Base-by-base conservation (phyloP, 2,329 filamentous ascomycete genomes). In the Colletotrichum nymphaeae region DNA sequence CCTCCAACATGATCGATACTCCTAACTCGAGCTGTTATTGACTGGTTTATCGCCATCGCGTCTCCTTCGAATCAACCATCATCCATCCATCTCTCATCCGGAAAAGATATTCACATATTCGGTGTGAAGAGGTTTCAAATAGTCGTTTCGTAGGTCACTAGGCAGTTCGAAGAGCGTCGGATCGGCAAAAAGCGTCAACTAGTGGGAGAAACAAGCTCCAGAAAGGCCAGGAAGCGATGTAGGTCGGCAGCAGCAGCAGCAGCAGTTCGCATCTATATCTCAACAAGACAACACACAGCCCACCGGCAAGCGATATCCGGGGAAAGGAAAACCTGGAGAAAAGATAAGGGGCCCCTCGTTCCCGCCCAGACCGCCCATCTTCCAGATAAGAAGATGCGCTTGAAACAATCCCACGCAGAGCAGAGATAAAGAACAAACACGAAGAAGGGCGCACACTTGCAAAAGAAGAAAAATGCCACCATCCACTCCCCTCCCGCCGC, bases 371-470 rank as follows among this genome's bases (percentile, higher is more conserved):
- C 62, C 58, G 35, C 35, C 22, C 58, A 46, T 62, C 58, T 19
- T 26, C 35, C n/a, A 64, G 62, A 64, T 64, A 64, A 64, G 62
- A 64, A 64, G 62, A 30, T 55, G 37, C 62, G 30, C 62, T 64
- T 55, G 49, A 64, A 53, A 55, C 49, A 35, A 46, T 53, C 30
- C 62, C 62, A 37, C 49, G 14, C 49, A 32, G 19, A 12, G 19
- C 9, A 62, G 37, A 72, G 66, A 70, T 65, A 70, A 60, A 73
- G 59, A 66, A 64, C 42, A 49, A n/a, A 11, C 19, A 49, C 42
- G 11, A 22, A 8, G 42, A 49, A 22, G 37, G 8, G 16, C 8
- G n/a, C 46, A 35, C 24, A 55, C 46, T 35, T 37, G 49, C 30
- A 55, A 55, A 55, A 55, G 5, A 26, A 55, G 11, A 26, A 32